Evolutionary conservation across 2,329 filamentous ascomycete species (phyloP).

Genomic region (Cordyceps javanica): DNA sequence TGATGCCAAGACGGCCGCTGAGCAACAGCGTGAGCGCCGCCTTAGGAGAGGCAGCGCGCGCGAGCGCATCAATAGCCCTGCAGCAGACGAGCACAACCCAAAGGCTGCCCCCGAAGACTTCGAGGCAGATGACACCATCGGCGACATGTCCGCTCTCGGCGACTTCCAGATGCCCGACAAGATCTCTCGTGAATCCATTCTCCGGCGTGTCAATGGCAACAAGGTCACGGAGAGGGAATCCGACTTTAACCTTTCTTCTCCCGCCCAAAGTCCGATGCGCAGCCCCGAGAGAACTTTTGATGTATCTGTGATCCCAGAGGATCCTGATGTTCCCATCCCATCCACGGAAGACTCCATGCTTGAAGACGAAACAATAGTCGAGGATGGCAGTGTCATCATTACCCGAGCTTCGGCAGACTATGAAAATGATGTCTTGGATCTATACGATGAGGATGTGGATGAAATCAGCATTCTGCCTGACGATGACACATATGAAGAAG

Average conservation of each 20-base stretch:
- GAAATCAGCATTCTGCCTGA: slow-evolving; percentile 57
- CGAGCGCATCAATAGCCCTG: slow-evolving; percentile 42
- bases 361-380: slow-evolving; percentile 46
- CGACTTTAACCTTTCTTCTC: slow-evolving; percentile 59
- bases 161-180: slow-evolving; percentile 65
- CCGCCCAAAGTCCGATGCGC: slow-evolving; percentile 51
- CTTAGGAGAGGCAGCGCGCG: slow-evolving; percentile 56
- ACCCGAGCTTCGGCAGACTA: slow-evolving; percentile 59
- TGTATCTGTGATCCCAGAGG: slow-evolving; percentile 50
- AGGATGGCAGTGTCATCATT: slow-evolving; percentile 58
- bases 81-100: slow-evolving; percentile 23
- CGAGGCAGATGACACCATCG: slow-evolving; percentile 54
- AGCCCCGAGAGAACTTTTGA: slow-evolving; percentile 39
- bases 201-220: slow-evolving; percentile 74
- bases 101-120: slow-evolving; percentile 30
- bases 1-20: slow-evolving; percentile 50
- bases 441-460: slow-evolving; percentile 46
- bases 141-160: slow-evolving; percentile 52
- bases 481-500: slow-evolving; percentile 27
- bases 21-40: slow-evolving; percentile 62
- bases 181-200: slow-evolving; percentile 89
- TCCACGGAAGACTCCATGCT: slow-evolving; percentile 69
- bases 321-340: slow-evolving; percentile 86
- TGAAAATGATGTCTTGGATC: slow-evolving; percentile 59
- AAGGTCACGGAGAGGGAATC: slow-evolving; percentile 50